Base-by-base conservation (phyloP, 441 rosid species). In the Biscutella laevigata region DNA sequence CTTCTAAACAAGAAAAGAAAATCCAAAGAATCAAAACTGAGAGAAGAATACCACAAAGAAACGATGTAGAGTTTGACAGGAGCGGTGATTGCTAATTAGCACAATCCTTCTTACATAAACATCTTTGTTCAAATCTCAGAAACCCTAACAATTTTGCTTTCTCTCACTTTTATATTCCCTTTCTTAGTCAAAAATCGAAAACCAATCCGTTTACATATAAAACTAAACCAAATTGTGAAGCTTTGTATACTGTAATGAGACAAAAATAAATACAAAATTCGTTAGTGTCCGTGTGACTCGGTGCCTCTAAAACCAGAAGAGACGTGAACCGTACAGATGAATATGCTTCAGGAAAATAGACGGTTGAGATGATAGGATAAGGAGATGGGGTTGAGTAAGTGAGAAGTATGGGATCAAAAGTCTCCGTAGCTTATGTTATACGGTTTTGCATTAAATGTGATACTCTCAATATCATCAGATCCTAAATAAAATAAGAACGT, bases 201-300 rank as follows among this genome's bases (percentile, higher is more conserved):
- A n/a, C n/a, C n/a, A 35, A 8, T 29, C 28, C 7, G 24, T 36
- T 37, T 54, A 54, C 24, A 49, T 41, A 36, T n/a, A 55, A 35
- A 30, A 37, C 3, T 12, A n/a, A n/a, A 41, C 14, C 46, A 57
- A 65, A 57, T 57, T 30, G 59, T 28, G 58, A 33, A 57, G 49
- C 37, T n/a, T 35, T n/a, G 27, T 29, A 8, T 22, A 3, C 10
- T 47, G 50, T 55, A 39, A 26, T 54, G 32, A 16, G 38, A n/a
- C n/a, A n/a, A n/a, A n/a, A n/a, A n/a, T n/a, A 54, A 46, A 45
- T n/a, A 39, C 24, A 56, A 34, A 40, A n/a, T 16, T 16, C 10
- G 20, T 49, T 64, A 38, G 39, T 33, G 59, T 47, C 62, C 69
- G 58, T 57, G 26, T 33, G 69, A 64, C 64, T 57, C 64, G 69